Percentiles rank a stretch among this genome's conserved stretches.
phyloP scores from a whole-genome alignment of 805 yeast species.

The Starmerella etchellsii region DNA sequence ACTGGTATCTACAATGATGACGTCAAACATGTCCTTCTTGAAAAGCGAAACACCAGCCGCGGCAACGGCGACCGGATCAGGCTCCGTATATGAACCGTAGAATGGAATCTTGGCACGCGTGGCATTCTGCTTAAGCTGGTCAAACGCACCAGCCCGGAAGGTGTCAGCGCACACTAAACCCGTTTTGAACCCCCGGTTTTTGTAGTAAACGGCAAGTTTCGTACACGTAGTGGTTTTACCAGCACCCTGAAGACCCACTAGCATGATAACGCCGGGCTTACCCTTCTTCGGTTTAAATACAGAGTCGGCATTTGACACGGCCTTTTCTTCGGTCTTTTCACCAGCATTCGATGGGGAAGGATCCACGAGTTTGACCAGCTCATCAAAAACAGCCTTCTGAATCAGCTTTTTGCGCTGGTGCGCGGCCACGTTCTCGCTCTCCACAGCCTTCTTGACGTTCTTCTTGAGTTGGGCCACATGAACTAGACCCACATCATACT shows the following conservation, averaged over 20 bases:
- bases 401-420: conserved; percentile 63
- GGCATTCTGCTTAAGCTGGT: conserved; percentile 94
- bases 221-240: conserved; percentile 98
- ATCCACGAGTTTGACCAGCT: conserved; percentile 75
- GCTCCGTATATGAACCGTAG: conserved; percentile 89
- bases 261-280: conserved; percentile 72
- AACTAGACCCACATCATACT: conserved; percentile 84
- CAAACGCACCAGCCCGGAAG: conserved; percentile 98
- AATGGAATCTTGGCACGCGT: conserved; percentile 88
- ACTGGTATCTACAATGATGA: conserved; percentile 92
- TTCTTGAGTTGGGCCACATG: conserved; percentile 67
- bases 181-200: conserved; percentile 83
- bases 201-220: conserved; percentile 86
- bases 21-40: conserved; percentile 79
- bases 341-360: conserved; percentile 6
- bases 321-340: background rate
- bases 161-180: conserved; percentile 99
- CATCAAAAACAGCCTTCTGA: conserved; percentile 91
- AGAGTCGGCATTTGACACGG: too few species aligned
- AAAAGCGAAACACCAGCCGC: conserved; percentile 83
- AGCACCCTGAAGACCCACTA: conserved; percentile 97
- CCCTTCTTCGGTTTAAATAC: conserved; percentile 86
- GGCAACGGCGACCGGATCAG: conserved; percentile 89
- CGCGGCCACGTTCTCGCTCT: conserved; percentile 39
- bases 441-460: conserved; percentile 48